phyloP scores from a whole-genome alignment of 768 basidiomycete genomes.

The Lentinula lateritia region DNA sequence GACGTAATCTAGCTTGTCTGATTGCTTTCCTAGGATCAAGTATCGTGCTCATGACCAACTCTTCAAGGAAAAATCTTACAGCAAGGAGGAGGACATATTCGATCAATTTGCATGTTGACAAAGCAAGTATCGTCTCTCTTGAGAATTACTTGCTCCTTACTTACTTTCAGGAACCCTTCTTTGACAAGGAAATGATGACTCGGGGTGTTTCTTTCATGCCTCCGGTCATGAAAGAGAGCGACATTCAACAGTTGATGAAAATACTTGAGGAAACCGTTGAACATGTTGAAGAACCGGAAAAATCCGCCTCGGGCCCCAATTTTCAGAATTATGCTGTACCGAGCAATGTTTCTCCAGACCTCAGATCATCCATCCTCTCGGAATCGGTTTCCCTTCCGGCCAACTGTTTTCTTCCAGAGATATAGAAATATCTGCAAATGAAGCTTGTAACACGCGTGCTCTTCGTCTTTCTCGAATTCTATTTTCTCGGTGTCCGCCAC shows the following conservation, averaged over 20 bases:
- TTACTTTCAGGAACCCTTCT: background rate
- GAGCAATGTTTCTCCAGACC: background rate
- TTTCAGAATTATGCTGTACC: background rate
- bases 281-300: background rate
- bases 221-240: background rate
- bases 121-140: background rate
- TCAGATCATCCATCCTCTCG: background rate
- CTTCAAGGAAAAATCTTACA: background rate
- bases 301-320: background rate
- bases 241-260: background rate
- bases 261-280: background rate
- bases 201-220: background rate
- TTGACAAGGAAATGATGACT: background rate
- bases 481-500: background rate
- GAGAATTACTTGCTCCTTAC: too few relatives aligned
- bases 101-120: background rate
- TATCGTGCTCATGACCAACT: background rate
- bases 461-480: background rate
- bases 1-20: background rate
- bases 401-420: background rate
- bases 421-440: background rate
- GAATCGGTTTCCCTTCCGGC: background rate
- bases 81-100: background rate
- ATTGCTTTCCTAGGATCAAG: background rate
- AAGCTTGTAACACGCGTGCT: too few relatives aligned